Base-by-base conservation (phyloP, 371 early-diverging fungal species). In the Rhizomucor pusillus region DNA sequence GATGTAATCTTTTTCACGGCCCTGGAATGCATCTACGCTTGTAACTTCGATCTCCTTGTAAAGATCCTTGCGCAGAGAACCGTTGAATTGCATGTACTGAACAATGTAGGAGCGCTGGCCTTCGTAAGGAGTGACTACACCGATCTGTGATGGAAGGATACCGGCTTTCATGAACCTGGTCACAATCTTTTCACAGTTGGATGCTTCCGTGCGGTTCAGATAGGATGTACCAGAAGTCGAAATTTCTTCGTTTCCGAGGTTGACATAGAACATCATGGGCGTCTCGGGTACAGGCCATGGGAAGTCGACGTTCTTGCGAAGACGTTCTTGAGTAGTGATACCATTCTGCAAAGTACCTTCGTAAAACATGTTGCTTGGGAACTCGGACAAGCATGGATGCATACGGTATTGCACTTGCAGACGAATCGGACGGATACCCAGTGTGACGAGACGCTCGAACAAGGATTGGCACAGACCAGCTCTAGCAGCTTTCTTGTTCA, bases 11-110 rank as follows among this genome's bases (percentile, higher is more conserved):
- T 98, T 99, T 71, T 99, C 99, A 71, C 99, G 90, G 22, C 99
- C 99, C 64, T 99, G 99, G 88, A 99, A 99, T 6, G 98, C 98
- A 67, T 99, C 99, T n/a, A 99, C 99, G 69, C 93, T 94, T 18
- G 95, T 94, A 0, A 98, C 94, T 68, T 99, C 99, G 33, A 98
- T 94, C 41, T 94, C 95, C 69, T 92, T 92, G 80, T 95, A 97
- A 10, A 93, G 71, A 50, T 98, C 97, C 65, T 88, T 90, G 50
- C 86, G 85, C 59, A 95, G 67, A 2, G 92, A 77, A 3, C 99
- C 99, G 47, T 88, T 88, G 63, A 87, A 89, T 65, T 91, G 93
- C 96, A 97, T 97, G 73, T 93, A 93, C 57, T 85, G 85, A 16
- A 93, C 97, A 56, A 97, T 78, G 69, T 91, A 98, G 13, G 92